A percentile compares a stretch with the other conserved stretches of the same genome.
These are phyloP conservation scores for Pugionium cornutum DNA, from an alignment of 345 rosid genomes.

Conservation along the genomic window DNA sequence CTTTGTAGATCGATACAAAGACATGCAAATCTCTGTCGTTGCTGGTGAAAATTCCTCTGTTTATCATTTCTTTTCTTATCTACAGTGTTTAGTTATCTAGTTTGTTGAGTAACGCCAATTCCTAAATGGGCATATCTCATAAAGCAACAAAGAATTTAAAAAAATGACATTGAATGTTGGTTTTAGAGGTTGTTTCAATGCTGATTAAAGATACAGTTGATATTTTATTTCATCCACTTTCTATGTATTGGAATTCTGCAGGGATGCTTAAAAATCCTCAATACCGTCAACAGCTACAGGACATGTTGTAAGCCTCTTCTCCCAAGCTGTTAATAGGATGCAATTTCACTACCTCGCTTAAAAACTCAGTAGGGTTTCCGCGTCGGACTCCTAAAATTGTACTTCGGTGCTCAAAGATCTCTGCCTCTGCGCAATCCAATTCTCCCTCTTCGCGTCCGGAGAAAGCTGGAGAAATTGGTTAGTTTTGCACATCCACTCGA, in stretches of 20 bases:
- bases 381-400: slow-evolving; percentile 38
- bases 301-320: slow-evolving; percentile 32
- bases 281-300: too few relatives aligned
- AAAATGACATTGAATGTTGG: not conserved
- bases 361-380: slow-evolving; percentile 40
- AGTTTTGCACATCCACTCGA: slow-evolving; percentile 9
- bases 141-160: not conserved
- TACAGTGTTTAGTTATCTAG: slow-evolving; percentile 33
- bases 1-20: slow-evolving; percentile 76
- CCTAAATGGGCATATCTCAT: slow-evolving; percentile 25
- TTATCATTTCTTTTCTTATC: slow-evolving; percentile 2
- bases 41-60: slow-evolving; percentile 52
- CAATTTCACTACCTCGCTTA: slow-evolving; percentile 36
- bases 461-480: slow-evolving; percentile 26
- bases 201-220: too few relatives aligned
- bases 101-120: slow-evolving; percentile 34
- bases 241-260: too few relatives aligned
- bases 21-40: slow-evolving; percentile 70
- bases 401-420: slow-evolving; percentile 41
- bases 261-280: too few relatives aligned
- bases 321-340: slow-evolving; percentile 42
- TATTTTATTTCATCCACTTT: too few relatives aligned
- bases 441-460: slow-evolving; percentile 20
- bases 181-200: too few relatives aligned
- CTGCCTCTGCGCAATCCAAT: slow-evolving; percentile 33